These are phyloP conservation scores for Candida smagusa DNA, from an alignment of 1,139 yeast species.

Conservation along the genomic window DNA sequence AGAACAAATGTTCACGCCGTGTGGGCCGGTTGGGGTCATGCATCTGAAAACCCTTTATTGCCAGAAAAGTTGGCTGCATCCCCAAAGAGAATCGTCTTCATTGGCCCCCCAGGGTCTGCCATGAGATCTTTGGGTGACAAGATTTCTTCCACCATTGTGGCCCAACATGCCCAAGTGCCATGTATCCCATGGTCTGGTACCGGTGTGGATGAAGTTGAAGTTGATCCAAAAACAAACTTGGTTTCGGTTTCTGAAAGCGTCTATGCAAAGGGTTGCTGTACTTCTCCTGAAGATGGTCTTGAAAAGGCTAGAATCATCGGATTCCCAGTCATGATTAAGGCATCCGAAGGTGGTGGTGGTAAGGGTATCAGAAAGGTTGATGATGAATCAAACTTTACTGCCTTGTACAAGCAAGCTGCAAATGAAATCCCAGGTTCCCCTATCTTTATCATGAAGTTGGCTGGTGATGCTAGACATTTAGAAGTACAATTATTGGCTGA, in stretches of 20 bases:
- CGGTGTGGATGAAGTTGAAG: conserved; percentile 77
- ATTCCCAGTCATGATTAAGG: conserved; percentile 94
- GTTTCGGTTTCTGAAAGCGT: conserved; percentile 85
- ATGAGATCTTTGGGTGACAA: conserved; percentile 99
- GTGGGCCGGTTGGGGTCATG: conserved; percentile 99
- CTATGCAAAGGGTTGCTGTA: conserved; percentile 85
- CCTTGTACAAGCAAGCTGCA: conserved; percentile 82
- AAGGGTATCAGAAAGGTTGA: conserved; percentile 96
- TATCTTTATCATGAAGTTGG: conserved; percentile 88
- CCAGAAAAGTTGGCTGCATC: conserved; percentile 94
- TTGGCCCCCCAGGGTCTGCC: conserved; percentile 98
- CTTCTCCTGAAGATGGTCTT: conserved; percentile 84
- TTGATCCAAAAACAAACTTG: conserved; percentile 66
- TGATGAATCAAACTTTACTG: conserved; percentile 63
- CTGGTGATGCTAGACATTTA: conserved; percentile 93
- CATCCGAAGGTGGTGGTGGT: conserved; percentile 99
- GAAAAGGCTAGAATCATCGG: conserved; percentile 81
- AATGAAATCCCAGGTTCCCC: conserved; percentile 97
- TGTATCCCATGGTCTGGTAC: conserved; percentile 99
- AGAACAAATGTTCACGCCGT: conserved; percentile 96
- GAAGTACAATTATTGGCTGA: conserved; percentile 94
- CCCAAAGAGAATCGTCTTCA: conserved; percentile 82
- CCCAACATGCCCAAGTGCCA: conserved; percentile 96
- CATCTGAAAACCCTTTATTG: conserved; percentile 91
- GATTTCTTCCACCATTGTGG: conserved; percentile 94